Conservation (phyloP, 106 monocot species). For the Xerophyta viscosa region DNA sequence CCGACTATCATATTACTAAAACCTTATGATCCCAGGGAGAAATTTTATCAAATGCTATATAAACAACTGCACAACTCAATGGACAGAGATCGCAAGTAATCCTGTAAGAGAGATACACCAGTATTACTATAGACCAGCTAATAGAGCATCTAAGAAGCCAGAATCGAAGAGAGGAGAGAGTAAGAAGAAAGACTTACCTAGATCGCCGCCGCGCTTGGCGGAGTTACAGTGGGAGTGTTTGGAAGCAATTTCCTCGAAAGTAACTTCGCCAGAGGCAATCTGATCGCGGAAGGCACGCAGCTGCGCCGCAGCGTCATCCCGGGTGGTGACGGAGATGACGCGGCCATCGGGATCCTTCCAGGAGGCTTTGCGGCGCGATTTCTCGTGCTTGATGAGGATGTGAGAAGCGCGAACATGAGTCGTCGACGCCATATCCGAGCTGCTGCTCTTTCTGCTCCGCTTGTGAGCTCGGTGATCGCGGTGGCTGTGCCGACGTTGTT, state of each 20-base stretch:
- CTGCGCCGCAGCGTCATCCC: constrained; percentile 40
- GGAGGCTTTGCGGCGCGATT: constrained; percentile 80
- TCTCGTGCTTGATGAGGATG: constrained; percentile 92
- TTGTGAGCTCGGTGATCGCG: neutral
- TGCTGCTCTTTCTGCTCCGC: constrained; percentile 2
- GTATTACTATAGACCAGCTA: no score
- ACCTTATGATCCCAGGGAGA: no score
- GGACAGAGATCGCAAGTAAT: no score
- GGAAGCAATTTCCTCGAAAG: constrained; percentile 61
- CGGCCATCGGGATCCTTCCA: constrained; percentile 92
- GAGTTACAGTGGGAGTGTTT: constrained; percentile 76
- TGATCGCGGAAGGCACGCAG: constrained; percentile 38
- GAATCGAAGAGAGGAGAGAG: no score
- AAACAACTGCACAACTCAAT: no score
- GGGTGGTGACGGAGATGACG: constrained; percentile 48
- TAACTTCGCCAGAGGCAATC: constrained; percentile 44
- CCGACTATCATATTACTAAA: no score
- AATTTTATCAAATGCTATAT: no score
- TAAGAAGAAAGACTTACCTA: constrained; percentile 32
- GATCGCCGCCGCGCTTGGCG: constrained; percentile 95
- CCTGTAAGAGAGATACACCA: neutral
- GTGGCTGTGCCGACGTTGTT: neutral
- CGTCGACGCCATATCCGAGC: constrained; percentile 17
- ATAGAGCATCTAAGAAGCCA: no score
- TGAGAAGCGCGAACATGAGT: constrained; percentile 66